phyloP scores from a whole-genome alignment of 75 land plant genomes.

The Sequoia sempervirens region DNA sequence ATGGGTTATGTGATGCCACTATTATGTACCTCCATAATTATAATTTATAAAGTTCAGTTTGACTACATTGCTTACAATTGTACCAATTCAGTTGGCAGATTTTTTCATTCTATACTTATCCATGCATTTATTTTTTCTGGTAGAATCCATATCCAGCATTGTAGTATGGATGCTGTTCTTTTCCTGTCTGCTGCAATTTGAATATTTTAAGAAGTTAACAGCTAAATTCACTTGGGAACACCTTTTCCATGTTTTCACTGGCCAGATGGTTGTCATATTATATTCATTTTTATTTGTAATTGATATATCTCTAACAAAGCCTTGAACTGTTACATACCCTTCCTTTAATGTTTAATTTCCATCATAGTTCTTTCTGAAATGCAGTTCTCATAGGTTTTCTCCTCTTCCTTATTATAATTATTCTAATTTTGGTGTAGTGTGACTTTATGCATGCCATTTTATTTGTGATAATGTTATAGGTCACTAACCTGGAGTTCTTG shows the following conservation, averaged over 20 bases:
- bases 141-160: not conserved
- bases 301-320: not conserved
- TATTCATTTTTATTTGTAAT: not conserved
- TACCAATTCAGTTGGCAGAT: not conserved
- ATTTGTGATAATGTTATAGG: not conserved
- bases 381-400: not conserved
- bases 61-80: not conserved
- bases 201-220: not conserved
- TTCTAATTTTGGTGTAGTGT: not conserved
- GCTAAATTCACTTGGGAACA: slow-evolving; percentile 1
- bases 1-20: not conserved
- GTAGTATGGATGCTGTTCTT: not conserved
- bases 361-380: not conserved
- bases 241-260: not conserved
- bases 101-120: not conserved
- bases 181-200: not conserved
- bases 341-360: not conserved
- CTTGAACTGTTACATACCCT: not conserved
- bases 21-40: not conserved
- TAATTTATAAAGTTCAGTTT: not conserved
- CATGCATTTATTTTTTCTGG: not conserved
- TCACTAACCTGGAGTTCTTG: slow-evolving; percentile 5
- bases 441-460: not conserved
- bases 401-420: not conserved
- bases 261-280: not conserved